A percentile compares a stretch with the other conserved stretches of the same genome.
These are phyloP conservation scores for Fusarium equiseti DNA, from an alignment of 2,329 filamentous ascomycete genomes.

Conservation along the genomic window DNA sequence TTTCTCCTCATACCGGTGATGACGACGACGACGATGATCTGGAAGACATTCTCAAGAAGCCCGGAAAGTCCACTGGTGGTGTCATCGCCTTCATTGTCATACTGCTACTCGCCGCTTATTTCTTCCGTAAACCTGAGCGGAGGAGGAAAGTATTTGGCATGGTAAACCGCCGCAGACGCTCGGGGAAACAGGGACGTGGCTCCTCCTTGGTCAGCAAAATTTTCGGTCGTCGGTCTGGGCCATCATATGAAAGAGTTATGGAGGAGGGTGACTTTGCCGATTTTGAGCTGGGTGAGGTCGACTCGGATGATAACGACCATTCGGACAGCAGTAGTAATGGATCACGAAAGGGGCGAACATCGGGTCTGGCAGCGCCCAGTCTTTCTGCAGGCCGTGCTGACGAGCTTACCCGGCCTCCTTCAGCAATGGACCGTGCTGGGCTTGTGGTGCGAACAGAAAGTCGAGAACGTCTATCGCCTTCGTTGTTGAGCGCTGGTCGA, in stretches of 20 bases:
- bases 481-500: constrained; percentile 66
- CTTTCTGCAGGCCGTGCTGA: constrained; percentile 67
- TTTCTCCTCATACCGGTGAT: constrained; percentile 54
- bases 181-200: constrained; percentile 60
- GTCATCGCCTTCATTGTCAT: constrained; percentile 83
- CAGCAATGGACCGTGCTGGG: constrained; percentile 74
- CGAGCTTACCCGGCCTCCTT: constrained; percentile 54
- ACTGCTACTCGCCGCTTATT: constrained; percentile 74
- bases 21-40: constrained; percentile 66
- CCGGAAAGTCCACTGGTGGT: constrained; percentile 77
- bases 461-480: constrained; percentile 77
- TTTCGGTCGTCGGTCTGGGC: constrained; percentile 67
- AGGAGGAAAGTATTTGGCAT: constrained; percentile 57
- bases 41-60: constrained; percentile 74
- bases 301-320: constrained; percentile 72
- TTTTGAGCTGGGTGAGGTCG: constrained; percentile 80
- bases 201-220: constrained; percentile 72
- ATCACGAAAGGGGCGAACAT: constrained; percentile 68
- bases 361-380: constrained; percentile 76
- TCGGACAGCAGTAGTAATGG: constrained; percentile 72
- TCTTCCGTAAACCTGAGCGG: constrained; percentile 84
- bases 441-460: constrained; percentile 87
- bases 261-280: constrained; percentile 82
- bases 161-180: constrained; percentile 47
- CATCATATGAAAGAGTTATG: constrained; percentile 82